phyloP scores from a whole-genome alignment of 2,329 filamentous ascomycete species.

The Fusarium veterinarium region DNA sequence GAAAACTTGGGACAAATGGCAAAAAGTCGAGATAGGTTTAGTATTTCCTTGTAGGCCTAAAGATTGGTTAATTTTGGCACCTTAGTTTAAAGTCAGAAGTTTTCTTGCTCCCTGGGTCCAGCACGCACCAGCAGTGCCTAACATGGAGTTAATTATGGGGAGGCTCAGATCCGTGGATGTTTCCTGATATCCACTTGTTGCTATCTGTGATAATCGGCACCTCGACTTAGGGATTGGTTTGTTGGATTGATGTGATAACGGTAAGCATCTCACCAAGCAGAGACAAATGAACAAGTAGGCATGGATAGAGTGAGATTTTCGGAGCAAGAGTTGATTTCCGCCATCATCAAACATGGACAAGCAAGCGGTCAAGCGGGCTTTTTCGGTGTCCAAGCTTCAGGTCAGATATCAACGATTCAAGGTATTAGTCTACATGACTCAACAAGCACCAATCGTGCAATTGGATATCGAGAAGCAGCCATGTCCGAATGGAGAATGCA shows the following conservation, averaged over 20 bases:
- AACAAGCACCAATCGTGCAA: conserved; percentile 14
- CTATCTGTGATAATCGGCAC: conserved; percentile 11
- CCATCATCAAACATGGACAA: not conserved
- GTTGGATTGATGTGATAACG: conserved; percentile 21
- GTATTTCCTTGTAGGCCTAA: not conserved
- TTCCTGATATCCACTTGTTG: conserved; percentile 21
- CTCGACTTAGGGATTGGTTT: conserved; percentile 1
- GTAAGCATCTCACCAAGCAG: conserved; percentile 25
- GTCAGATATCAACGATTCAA: conserved; percentile 13
- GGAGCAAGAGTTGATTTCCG: not conserved
- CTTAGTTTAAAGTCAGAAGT: not conserved
- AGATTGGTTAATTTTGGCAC: not conserved
- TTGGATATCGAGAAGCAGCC: conserved; percentile 18
- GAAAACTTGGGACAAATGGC: not conserved
- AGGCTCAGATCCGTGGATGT: conserved; percentile 15
- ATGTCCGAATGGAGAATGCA: conserved; percentile 4
- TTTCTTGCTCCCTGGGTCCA: not conserved
- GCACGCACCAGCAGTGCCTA: conserved; percentile 39
- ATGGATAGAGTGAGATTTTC: not conserved
- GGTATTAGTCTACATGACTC: conserved; percentile 32
- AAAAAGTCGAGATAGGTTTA: not conserved
- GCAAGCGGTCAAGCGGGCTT: conserved; percentile 12
- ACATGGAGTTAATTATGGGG: conserved; percentile 29
- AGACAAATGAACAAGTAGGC: not conserved
- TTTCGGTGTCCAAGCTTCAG: conserved; percentile 2